These are phyloP conservation scores for Amaranthus palmeri DNA, from an alignment of 148 eudicot species.

Conservation along the genomic window DNA sequence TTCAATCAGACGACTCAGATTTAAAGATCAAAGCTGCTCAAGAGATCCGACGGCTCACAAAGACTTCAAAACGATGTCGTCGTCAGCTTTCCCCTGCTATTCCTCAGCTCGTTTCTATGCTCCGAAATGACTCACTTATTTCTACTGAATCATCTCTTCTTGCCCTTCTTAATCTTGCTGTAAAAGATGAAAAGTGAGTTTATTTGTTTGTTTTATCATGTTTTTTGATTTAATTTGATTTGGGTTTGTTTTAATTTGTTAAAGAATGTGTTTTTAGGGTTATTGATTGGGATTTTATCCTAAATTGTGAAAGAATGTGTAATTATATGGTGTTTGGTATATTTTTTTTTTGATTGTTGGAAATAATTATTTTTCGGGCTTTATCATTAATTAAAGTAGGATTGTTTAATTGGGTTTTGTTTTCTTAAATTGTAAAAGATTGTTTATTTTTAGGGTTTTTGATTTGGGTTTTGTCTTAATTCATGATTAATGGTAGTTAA, in stretches of 20 bases:
- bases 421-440: no score
- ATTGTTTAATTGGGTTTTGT: no score
- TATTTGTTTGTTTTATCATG: not conserved
- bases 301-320: no score
- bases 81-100: slow-evolving; percentile 70
- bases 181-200: slow-evolving; percentile 80
- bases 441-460: no score
- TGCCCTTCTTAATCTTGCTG: slow-evolving; percentile 93
- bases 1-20: slow-evolving; percentile 47
- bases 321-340: no score
- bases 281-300: not conserved
- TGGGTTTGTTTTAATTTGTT: slow-evolving; percentile 12
- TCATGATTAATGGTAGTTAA: not conserved
- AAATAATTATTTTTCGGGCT: no score
- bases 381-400: no score
- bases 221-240: not conserved
- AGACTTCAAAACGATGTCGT: slow-evolving; percentile 84
- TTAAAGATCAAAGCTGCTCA: slow-evolving; percentile 56
- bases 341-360: no score
- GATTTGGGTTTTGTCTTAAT: not conserved
- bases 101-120: slow-evolving; percentile 71
- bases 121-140: slow-evolving; percentile 40
- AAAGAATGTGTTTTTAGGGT: slow-evolving; percentile 5
- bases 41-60: slow-evolving; percentile 93
- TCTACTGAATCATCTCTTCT: slow-evolving; percentile 70